Percentiles rank a stretch among this genome's conserved stretches.
Conservation (phyloP, 2,329 filamentous ascomycete species). For the Catunica adiposa region DNA sequence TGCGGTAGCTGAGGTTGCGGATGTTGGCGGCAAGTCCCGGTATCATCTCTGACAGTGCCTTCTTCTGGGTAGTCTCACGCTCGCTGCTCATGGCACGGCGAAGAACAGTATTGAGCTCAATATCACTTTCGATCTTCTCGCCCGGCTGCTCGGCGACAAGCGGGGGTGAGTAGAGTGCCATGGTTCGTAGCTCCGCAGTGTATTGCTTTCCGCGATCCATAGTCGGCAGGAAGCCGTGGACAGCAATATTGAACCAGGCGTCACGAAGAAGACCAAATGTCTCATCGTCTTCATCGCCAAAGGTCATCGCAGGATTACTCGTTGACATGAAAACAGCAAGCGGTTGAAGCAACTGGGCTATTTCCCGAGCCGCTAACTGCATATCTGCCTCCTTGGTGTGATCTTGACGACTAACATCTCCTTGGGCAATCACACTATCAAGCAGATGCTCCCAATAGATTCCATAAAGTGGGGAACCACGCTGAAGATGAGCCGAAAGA, state of each 20-base stretch:
- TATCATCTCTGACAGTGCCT: constrained; percentile 54
- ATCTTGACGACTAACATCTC: constrained; percentile 62
- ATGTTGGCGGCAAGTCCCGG: constrained; percentile 66
- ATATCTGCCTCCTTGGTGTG: constrained; percentile 62
- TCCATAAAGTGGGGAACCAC: constrained; percentile 58
- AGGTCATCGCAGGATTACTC: constrained; percentile 38
- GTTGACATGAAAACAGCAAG: constrained; percentile 69
- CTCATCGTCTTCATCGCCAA: constrained; percentile 38
- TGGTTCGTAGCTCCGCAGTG: constrained; percentile 58
- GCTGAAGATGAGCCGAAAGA: constrained; percentile 53
- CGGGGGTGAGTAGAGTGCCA: constrained; percentile 76
- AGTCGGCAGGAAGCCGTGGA: constrained; percentile 70
- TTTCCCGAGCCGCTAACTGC: constrained; percentile 70
- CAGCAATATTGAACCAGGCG: constrained; percentile 95
- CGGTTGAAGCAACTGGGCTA: constrained; percentile 71
- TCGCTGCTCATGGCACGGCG: constrained; percentile 71
- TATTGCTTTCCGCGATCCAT: constrained; percentile 60
- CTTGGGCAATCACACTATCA: constrained; percentile 76
- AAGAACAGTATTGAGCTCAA: constrained; percentile 88
- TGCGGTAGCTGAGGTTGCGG: constrained; percentile 68
- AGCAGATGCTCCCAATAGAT: constrained; percentile 73
- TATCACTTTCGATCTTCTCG: constrained; percentile 85
- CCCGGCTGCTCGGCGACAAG: constrained; percentile 77
- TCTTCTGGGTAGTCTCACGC: constrained; percentile 66
- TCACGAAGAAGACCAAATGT: constrained; percentile 62